Conservation (phyloP, 441 rosid species). For the Gossypium schwendimanii region DNA sequence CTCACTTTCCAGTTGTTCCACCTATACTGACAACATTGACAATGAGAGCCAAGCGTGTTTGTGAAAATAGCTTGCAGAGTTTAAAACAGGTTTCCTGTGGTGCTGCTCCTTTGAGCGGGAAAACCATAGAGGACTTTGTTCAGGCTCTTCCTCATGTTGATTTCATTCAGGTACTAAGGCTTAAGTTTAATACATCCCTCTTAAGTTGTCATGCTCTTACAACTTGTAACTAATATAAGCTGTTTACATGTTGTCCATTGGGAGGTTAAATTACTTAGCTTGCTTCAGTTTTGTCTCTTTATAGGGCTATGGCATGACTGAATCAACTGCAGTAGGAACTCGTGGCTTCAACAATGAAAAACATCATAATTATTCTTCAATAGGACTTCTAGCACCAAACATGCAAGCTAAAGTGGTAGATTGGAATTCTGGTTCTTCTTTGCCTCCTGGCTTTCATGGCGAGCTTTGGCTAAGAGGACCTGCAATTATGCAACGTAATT, state of each 20-base stretch:
- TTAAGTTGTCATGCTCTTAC: neutral
- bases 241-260: neutral
- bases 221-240: neutral
- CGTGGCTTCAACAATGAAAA: conserved; percentile 55
- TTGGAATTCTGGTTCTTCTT: conserved; percentile 46
- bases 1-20: conserved; percentile 78
- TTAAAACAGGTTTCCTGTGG: conserved; percentile 80
- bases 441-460: conserved; percentile 67
- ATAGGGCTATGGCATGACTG: conserved; percentile 89
- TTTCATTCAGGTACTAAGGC: conserved; percentile 62
- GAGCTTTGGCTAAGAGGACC: conserved; percentile 87
- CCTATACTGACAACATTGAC: conserved; percentile 55
- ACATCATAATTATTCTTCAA: conserved; percentile 40
- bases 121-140: conserved; percentile 49
- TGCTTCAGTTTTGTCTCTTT: conserved; percentile 12
- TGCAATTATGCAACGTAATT: conserved; percentile 64
- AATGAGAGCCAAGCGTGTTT: conserved; percentile 28
- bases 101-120: conserved; percentile 57
- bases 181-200: neutral
- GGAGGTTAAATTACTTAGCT: neutral
- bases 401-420: conserved; percentile 72
- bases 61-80: conserved; percentile 41
- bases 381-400: conserved; percentile 80
- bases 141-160: conserved; percentile 56
- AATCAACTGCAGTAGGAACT: conserved; percentile 75